Evolutionary conservation across 257 asterid species (phyloP).

Genomic region (Solanum gandarillasii): DNA sequence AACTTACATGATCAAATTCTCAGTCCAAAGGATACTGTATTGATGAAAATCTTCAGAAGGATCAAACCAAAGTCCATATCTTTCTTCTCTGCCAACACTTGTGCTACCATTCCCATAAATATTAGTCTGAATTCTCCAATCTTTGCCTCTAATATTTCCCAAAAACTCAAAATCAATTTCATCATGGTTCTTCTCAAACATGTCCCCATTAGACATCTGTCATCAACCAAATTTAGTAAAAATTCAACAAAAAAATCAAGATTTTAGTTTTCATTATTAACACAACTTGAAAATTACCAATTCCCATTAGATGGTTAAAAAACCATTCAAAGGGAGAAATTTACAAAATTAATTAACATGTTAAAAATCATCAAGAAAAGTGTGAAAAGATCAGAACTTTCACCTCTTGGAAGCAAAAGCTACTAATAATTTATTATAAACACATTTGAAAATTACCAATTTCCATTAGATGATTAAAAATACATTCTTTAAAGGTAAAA

Average conservation of each 20-base stretch:
- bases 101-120: constrained; percentile 91
- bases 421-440: background rate
- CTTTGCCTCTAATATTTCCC: constrained; percentile 75
- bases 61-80: constrained; percentile 86
- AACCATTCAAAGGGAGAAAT: background rate
- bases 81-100: constrained; percentile 63
- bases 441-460: background rate
- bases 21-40: constrained; percentile 64
- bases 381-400: background rate
- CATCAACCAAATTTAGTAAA: background rate
- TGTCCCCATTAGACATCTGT: constrained; percentile 81
- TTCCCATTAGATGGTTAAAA: background rate
- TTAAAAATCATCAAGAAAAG: background rate
- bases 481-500: background rate
- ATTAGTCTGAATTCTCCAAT: constrained; percentile 86
- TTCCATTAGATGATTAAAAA: background rate
- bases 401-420: background rate
- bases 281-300: background rate
- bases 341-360: background rate
- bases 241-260: background rate
- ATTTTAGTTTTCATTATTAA: background rate
- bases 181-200: constrained; percentile 71
- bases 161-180: constrained; percentile 86
- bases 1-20: constrained; percentile 51
- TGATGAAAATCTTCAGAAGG: constrained; percentile 82